Conservation (phyloP, 1,139 yeast species). For the Yamadazyma sp. region DNA sequence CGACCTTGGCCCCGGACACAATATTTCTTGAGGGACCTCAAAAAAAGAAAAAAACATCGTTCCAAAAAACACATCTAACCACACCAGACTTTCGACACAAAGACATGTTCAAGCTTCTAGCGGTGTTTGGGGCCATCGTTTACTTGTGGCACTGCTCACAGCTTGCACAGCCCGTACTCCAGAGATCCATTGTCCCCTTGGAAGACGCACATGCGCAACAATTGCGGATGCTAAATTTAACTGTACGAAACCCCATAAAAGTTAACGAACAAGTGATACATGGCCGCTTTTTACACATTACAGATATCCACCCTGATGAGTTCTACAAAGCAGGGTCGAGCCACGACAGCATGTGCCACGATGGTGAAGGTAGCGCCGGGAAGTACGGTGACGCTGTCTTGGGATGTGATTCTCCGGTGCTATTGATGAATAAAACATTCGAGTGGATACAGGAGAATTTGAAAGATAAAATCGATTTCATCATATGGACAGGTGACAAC, state of each 20-base stretch:
- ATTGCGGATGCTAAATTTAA: conserved; percentile 20
- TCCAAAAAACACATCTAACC: no score
- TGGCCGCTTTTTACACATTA: conserved; percentile 80
- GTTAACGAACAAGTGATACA: conserved; percentile 39
- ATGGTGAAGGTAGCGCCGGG: conserved; percentile 55
- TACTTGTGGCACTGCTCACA: conserved; percentile 14
- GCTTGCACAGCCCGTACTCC: conserved; percentile 3
- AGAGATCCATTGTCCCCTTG: conserved; percentile 9
- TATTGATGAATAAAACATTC: conserved; percentile 61
- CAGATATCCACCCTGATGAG: conserved; percentile 88
- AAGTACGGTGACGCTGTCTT: conserved; percentile 70
- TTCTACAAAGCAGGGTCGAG: conserved; percentile 55
- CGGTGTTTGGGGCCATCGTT: conserved; percentile 4
- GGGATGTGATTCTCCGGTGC: conserved; percentile 73
- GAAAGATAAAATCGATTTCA: conserved; percentile 76
- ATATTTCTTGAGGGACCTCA: no score
- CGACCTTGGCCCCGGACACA: no score
- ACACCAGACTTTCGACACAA: no score
- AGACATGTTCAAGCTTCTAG: background rate
- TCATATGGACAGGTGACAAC: conserved; percentile 90
- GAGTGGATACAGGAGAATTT: conserved; percentile 64
- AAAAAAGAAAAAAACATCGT: no score
- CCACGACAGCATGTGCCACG: conserved; percentile 57
- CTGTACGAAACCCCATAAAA: conserved; percentile 32
- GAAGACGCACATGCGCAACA: conserved; percentile 7